Evolutionary conservation across 495 filamentous ascomycete genomes (phyloP), one percentile per base, ranked within the genome.

Genomic region (Glutinoglossum americanum): DNA sequence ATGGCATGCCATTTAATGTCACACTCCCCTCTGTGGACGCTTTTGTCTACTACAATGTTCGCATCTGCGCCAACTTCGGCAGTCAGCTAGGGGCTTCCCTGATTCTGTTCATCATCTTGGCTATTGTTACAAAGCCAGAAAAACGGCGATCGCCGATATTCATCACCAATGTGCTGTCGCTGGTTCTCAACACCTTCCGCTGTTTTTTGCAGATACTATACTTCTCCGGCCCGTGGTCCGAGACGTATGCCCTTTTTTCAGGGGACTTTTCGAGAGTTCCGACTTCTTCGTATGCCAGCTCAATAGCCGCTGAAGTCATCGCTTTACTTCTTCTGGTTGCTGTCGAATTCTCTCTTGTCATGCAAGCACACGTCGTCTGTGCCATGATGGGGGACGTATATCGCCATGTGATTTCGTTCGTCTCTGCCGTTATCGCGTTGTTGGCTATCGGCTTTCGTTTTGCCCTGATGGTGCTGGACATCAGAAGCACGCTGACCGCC

Each of bases 41-140:
- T 8, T 70, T 76, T 57, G 66, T 74, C 61, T 60, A 62, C 57
- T 77, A 79, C 65, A 72, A 72, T 61, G 63, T 78, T 51, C 70
- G 73, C 19, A 67, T 75, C 47, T 72, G 73, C 66, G 81, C 88
- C 77, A 83, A 80, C 66, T 88, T 81, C 63, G 81, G 76, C 48
- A 65, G 72, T 30, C 85, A 93, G 65, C 72, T 89, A 55, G 88
- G 88, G 32, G 83, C 84, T n/a, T 79, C 77, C 30, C 60, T 83
- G 59, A 64, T 84, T 25, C 79, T 89, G 57, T 69, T 88, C 23
- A 60, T 84, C 44, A 71, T 85, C 23, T 69, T 90, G 0, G 67
- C 82, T 17, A 69, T 85, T 17, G 65, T 87, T 61, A 85, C 82
- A 23, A 74, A 70, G 54, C 66, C 68, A 15, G 75, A 81, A 55